Conservation (phyloP, 176 grass and related monocot genomes). For the Triticum monococcum region DNA sequence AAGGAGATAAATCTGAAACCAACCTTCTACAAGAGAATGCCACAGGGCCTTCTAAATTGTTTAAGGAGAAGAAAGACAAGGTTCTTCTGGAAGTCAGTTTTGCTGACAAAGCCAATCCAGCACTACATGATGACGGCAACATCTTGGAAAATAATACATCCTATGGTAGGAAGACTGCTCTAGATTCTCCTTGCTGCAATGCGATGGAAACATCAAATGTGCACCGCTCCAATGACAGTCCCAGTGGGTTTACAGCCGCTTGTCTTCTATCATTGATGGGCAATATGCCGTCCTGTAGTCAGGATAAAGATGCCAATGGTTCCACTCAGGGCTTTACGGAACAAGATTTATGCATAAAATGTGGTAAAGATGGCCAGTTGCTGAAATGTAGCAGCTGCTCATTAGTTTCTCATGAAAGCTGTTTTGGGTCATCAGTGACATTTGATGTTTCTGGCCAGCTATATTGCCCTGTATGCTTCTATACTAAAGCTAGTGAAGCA, state of each 20-base stretch:
- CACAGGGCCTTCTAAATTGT: not conserved
- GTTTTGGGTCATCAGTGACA: not conserved
- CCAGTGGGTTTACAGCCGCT: conserved; percentile 27
- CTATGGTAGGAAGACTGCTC: not conserved
- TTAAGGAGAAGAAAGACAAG: conserved; percentile 5
- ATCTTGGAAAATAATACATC: conserved; percentile 11
- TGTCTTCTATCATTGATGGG: conserved; percentile 3
- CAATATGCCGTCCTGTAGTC: not conserved
- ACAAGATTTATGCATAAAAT: conserved; percentile 55
- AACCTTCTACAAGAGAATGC: conserved; percentile 15
- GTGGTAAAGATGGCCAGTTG: conserved; percentile 45
- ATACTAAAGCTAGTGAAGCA: conserved; percentile 29
- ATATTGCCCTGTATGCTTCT: conserved; percentile 51
- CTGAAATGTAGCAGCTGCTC: conserved; percentile 43
- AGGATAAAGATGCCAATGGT: conserved; percentile 27
- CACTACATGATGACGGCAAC: conserved; percentile 18
- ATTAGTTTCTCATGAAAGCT: not conserved
- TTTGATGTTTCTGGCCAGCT: conserved; percentile 17
- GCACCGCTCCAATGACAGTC: conserved; percentile 21
- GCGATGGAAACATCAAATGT: conserved; percentile 21
- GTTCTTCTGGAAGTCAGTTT: not conserved
- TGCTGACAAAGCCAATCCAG: conserved; percentile 18
- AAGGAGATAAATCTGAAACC: conserved; percentile 30
- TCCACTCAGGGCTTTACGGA: not conserved
- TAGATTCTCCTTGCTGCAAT: not conserved